A percentile compares a stretch with the other conserved stretches of the same genome.
Conservation (phyloP, 768 basidiomycete genomes). For the Leucogyrophana mollusca region DNA sequence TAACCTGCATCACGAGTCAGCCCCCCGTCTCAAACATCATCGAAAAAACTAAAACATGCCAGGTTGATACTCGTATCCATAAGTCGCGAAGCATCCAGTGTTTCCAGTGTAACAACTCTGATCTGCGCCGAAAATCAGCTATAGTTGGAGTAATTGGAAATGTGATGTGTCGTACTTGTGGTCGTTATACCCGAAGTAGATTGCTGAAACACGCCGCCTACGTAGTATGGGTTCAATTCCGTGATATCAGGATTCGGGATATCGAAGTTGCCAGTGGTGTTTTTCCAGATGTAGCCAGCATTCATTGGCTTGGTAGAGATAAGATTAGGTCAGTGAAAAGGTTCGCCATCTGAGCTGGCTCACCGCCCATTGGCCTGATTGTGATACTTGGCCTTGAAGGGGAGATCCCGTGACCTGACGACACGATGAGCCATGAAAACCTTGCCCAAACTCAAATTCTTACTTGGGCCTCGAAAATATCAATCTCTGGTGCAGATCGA, state of each 20-base stretch:
- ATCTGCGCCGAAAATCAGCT: conserved; percentile 37
- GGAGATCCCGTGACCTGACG: conserved; percentile 35
- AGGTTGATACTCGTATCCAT: conserved; percentile 82
- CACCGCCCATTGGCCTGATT: conserved; percentile 82
- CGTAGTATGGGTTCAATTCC: conserved; percentile 57
- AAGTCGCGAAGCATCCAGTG: conserved; percentile 58
- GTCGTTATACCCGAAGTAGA: conserved; percentile 69
- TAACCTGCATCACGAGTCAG: conserved; percentile 5
- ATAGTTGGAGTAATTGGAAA: neutral
- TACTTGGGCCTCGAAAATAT: conserved; percentile 84
- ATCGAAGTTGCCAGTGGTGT: conserved; percentile 54
- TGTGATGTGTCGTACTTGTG: conserved; percentile 44
- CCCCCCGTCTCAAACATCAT: no score
- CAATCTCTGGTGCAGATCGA: conserved; percentile 85
- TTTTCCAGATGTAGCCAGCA: conserved; percentile 65
- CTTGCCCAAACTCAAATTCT: no score
- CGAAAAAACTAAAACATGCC: conserved; percentile 34
- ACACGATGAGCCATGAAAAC: conserved; percentile 15
- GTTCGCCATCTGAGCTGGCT: conserved; percentile 25
- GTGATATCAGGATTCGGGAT: conserved; percentile 56
- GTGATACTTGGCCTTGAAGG: conserved; percentile 64
- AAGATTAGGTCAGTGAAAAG: neutral
- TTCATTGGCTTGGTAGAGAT: conserved; percentile 68
- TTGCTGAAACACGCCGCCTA: conserved; percentile 80
- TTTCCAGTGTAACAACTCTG: conserved; percentile 62